Percentiles rank a stretch among this genome's conserved stretches.
phyloP scores from a whole-genome alignment of 257 asterid genomes.

The Paraleonurus japonicus region DNA sequence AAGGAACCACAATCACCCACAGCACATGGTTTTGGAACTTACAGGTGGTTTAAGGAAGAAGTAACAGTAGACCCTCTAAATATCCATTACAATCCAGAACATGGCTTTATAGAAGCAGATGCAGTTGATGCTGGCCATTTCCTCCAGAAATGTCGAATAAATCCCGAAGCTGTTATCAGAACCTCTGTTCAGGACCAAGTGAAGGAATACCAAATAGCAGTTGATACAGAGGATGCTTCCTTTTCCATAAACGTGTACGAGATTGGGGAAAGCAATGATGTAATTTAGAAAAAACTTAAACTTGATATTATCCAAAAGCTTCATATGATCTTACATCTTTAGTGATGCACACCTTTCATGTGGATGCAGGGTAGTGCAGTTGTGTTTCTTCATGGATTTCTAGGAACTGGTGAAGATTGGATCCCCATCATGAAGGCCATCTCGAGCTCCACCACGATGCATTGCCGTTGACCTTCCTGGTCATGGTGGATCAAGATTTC shows the following conservation, averaged over 20 bases:
- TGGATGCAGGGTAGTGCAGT: conserved; percentile 55
- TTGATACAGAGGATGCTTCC: conserved; percentile 45
- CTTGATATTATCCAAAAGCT: background rate
- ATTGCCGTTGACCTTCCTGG: conserved; percentile 95
- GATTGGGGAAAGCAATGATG: conserved; percentile 60
- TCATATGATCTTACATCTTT: background rate
- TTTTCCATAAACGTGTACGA: conserved; percentile 62
- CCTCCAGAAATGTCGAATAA: conserved; percentile 57
- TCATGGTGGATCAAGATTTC: conserved; percentile 72
- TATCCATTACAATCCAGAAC: conserved; percentile 41
- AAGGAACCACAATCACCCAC: conserved; percentile 39
- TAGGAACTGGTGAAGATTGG: conserved; percentile 84
- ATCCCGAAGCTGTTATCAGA: conserved; percentile 47
- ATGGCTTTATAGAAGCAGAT: conserved; percentile 58
- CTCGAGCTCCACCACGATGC: conserved; percentile 70
- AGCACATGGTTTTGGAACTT: conserved; percentile 94
- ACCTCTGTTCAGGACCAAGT: conserved; percentile 42
- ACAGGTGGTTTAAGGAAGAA: conserved; percentile 83
- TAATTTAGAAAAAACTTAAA: conserved; percentile 39
- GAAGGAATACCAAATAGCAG: conserved; percentile 47
- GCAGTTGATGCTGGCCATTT: conserved; percentile 61
- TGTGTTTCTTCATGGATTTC: conserved; percentile 91
- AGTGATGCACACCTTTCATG: background rate
- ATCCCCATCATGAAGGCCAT: conserved; percentile 77
- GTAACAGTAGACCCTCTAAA: conserved; percentile 52